Percentiles rank a stretch among this genome's conserved stretches.
phyloP scores from a whole-genome alignment of 768 basidiomycete species.

The Trametes cubensis region DNA sequence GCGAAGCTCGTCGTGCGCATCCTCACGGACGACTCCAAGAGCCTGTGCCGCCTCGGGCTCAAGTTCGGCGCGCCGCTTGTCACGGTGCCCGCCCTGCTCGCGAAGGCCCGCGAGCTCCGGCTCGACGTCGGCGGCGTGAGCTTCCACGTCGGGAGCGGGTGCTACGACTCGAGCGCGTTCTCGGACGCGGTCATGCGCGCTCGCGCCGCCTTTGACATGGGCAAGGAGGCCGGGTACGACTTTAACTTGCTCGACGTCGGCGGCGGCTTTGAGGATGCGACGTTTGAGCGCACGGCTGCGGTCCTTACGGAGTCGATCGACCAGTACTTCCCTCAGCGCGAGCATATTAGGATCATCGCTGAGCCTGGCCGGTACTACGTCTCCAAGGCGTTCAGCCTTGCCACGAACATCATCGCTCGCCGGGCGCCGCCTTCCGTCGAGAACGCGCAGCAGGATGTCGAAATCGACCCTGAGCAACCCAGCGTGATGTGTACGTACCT shows the following conservation, averaged over 20 bases:
- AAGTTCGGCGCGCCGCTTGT: conserved; percentile 94
- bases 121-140: conserved; percentile 92
- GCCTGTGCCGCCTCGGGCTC: conserved; percentile 88
- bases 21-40: conserved; percentile 96
- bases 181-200: conserved; percentile 87
- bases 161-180: conserved; percentile 90
- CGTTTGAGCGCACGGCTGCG: conserved; percentile 78
- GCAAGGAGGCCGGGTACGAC: conserved; percentile 71
- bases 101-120: conserved; percentile 73
- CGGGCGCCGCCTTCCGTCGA: conserved; percentile 56
- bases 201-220: conserved; percentile 86
- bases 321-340: conserved; percentile 74
- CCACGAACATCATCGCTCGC: conserved; percentile 90
- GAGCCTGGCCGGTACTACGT: conserved; percentile 97
- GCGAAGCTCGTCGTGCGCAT: conserved; percentile 93
- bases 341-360: conserved; percentile 80
- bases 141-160: conserved; percentile 98
- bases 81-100: conserved; percentile 77
- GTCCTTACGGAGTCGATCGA: conserved; percentile 74
- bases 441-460: conserved; percentile 28
- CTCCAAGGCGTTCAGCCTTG: conserved; percentile 87
- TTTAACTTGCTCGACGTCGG: conserved; percentile 92
- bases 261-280: conserved; percentile 91
- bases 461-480: conserved; percentile 44
- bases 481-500: conserved; percentile 86